Evolutionary conservation across 345 rosid genomes (phyloP).

Genomic region (Acer negundo): DNA sequence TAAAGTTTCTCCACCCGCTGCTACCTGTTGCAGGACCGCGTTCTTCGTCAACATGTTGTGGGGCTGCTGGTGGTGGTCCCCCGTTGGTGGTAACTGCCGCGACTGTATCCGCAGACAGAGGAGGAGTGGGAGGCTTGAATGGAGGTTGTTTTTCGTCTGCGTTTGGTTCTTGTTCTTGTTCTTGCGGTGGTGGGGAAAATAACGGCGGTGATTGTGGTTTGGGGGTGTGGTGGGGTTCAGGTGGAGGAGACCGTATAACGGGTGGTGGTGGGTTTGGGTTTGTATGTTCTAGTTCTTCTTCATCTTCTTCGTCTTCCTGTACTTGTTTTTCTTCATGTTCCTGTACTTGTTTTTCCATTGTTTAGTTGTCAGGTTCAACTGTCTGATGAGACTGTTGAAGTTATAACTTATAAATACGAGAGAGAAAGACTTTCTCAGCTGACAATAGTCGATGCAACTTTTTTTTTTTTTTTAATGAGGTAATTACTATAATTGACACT

Average conservation of each 20-base stretch:
- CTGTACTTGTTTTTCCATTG: conserved; percentile 12
- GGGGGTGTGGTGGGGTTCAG: conserved; percentile 23
- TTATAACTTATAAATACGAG: too few relatives aligned
- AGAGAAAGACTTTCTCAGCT: neutral
- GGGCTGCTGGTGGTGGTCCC: conserved; percentile 25
- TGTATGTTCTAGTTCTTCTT: neutral
- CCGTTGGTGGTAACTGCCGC: conserved; percentile 9
- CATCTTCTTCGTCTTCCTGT: neutral
- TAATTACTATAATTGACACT: too few relatives aligned
- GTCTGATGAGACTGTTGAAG: neutral
- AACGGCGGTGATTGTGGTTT: conserved; percentile 23
- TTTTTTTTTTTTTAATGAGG: too few relatives aligned
- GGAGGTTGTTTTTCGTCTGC: conserved; percentile 12
- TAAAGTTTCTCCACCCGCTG: conserved; percentile 33
- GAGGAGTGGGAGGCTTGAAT: conserved; percentile 1
- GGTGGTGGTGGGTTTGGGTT: conserved; percentile 10
- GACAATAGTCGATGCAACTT: neutral
- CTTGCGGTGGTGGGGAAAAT: conserved; percentile 13
- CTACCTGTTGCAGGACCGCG: conserved; percentile 17
- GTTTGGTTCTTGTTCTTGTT: conserved; percentile 16
- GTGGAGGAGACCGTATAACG: conserved; percentile 13
- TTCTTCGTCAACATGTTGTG: conserved; percentile 28
- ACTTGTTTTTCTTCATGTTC: neutral
- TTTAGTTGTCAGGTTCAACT: neutral
- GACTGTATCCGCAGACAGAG: neutral